phyloP scores from a whole-genome alignment of 805 yeast genomes.

The Saturnispora besseyi region DNA sequence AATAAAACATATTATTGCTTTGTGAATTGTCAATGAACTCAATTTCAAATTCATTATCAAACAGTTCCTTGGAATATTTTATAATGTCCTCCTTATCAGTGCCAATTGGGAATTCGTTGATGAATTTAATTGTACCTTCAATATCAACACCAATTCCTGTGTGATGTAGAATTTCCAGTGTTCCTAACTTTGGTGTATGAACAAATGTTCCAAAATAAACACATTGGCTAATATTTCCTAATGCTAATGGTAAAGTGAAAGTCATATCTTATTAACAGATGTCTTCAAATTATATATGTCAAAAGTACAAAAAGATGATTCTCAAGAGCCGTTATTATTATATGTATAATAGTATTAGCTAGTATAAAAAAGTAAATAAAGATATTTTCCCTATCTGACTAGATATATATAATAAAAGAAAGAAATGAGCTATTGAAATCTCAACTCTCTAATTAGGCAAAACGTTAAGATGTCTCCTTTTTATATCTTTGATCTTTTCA shows the following conservation, averaged over 20 bases:
- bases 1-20: conserved; percentile 46
- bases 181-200: conserved; percentile 57
- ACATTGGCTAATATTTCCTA: conserved; percentile 21
- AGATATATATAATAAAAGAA: too few species aligned
- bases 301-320: too few species aligned
- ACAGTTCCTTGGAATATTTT: not conserved
- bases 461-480: too few species aligned
- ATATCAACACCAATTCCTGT: conserved; percentile 57
- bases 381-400: too few species aligned
- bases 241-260: not conserved
- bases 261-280: too few species aligned
- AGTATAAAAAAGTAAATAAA: too few species aligned
- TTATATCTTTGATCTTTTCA: too few species aligned
- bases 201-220: conserved; percentile 63
- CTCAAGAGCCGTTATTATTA: too few species aligned
- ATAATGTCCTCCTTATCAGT: conserved; percentile 11
- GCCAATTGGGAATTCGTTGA: conserved; percentile 14
- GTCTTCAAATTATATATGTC: not conserved
- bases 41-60: conserved; percentile 18
- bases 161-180: conserved; percentile 44
- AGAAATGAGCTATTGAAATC: too few species aligned
- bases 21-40: conserved; percentile 28
- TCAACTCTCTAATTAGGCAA: too few species aligned
- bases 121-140: conserved; percentile 43
- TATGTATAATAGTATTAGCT: too few species aligned